Conservation (phyloP, 2,329 filamentous ascomycete species). For the Aulographum hederae region DNA sequence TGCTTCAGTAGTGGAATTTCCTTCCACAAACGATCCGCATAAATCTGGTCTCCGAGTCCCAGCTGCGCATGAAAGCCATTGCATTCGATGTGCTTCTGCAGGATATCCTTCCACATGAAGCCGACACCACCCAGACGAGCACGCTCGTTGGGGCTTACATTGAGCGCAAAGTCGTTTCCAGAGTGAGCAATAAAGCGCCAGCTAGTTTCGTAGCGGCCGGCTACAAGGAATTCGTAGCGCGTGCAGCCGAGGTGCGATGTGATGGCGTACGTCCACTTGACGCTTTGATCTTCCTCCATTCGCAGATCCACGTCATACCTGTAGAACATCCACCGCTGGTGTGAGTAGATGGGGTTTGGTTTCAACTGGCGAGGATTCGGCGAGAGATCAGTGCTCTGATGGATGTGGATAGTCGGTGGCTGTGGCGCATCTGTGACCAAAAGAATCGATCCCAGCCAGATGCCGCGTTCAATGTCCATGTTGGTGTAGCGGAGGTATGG, state of each 20-base stretch:
- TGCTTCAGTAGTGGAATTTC: slow-evolving; percentile 87
- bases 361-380: slow-evolving; percentile 82
- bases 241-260: slow-evolving; percentile 94
- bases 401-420: slow-evolving; percentile 89
- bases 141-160: slow-evolving; percentile 72
- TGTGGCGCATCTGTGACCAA: slow-evolving; percentile 81
- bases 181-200: slow-evolving; percentile 96
- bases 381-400: slow-evolving; percentile 75
- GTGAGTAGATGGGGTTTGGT: slow-evolving; percentile 64
- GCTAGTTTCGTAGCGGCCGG: slow-evolving; percentile 71
- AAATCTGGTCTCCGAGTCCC: slow-evolving; percentile 85
- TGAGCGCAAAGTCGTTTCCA: slow-evolving; percentile 84
- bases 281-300: slow-evolving; percentile 63
- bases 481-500: slow-evolving; percentile 92
- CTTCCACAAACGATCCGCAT: slow-evolving; percentile 88
- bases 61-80: slow-evolving; percentile 91
- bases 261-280: slow-evolving; percentile 95
- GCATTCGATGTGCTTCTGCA: slow-evolving; percentile 93
- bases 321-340: slow-evolving; percentile 91
- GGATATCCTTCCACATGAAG: slow-evolving; percentile 97
- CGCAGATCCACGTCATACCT: slow-evolving; percentile 79
- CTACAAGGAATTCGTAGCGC: slow-evolving; percentile 93
- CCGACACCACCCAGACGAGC: slow-evolving; percentile 73
- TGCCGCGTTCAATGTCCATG: slow-evolving; percentile 81
- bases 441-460: slow-evolving; percentile 88